A percentile compares a stretch with the other conserved stretches of the same genome.
phyloP scores from a whole-genome alignment of 306 rosid species.

The Rubus idaeus region DNA sequence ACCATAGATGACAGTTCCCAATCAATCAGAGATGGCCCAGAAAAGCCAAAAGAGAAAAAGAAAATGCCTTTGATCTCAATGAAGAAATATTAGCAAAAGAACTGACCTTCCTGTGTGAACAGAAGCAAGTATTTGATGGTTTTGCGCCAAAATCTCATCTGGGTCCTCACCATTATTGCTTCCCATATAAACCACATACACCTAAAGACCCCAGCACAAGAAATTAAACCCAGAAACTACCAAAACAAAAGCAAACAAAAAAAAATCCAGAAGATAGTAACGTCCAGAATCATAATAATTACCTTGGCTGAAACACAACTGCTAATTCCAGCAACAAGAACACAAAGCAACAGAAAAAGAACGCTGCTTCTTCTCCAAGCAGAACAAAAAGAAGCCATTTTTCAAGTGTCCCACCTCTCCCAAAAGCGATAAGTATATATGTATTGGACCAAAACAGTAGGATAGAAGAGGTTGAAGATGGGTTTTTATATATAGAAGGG shows the following conservation, averaged over 20 bases:
- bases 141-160: conserved; percentile 49
- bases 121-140: conserved; percentile 64
- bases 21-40: conserved; percentile 3
- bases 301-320: conserved; percentile 58
- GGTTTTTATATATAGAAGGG: neutral
- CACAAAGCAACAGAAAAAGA: conserved; percentile 35
- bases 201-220: conserved; percentile 38
- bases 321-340: conserved; percentile 45
- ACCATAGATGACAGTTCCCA: neutral
- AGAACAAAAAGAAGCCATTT: conserved; percentile 40
- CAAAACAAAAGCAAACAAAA: neutral
- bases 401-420: conserved; percentile 10
- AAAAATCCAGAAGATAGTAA: neutral
- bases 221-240: neutral
- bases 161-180: conserved; percentile 57
- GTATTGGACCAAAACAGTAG: neutral
- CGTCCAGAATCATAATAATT: neutral
- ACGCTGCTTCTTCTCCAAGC: conserved; percentile 22
- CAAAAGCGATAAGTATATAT: neutral
- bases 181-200: conserved; percentile 81
- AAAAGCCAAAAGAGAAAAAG: neutral
- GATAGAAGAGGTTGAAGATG: neutral
- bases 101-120: conserved; percentile 67
- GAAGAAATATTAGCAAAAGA: neutral
- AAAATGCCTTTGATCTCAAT: conserved; percentile 8